Base-by-base conservation (phyloP, 2,329 filamentous ascomycete genomes). In the Xenoacremonium recifei region DNA sequence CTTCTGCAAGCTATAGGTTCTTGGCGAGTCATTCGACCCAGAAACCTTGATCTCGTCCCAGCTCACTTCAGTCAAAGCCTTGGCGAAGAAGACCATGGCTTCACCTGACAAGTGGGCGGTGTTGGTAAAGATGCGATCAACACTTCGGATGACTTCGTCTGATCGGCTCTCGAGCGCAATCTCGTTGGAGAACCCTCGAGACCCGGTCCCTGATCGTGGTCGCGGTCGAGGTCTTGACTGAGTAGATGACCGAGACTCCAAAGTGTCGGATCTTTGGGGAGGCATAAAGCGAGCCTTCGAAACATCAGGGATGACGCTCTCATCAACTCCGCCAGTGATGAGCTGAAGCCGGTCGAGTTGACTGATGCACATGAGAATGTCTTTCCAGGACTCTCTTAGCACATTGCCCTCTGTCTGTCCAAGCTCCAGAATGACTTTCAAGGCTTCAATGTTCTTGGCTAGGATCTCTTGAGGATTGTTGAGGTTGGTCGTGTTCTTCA, bases 1-100 rank as follows among this genome's bases (percentile, higher is more conserved):
- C 67, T 99, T 99, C 62, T 99, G 93, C 48, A 99, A 72, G 69
- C 91, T 96, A 75, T 96, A 99, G 7, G 92, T 99, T 40, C 95
- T 83, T 10, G 93, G 93, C 17, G 89, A 95, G 47, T 99, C 93
- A 60, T 92, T 96, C 42, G 92, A 89, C 1, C 93, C 93, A 0
- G 93, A 97, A 4, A 93, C 95, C 62, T 95, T 92, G 59, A 99
- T 99, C 66, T 99, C 93, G 60, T 97, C 92, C 93, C 93, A 97
- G 66, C 92, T 97, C 51, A 99, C 92, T 62, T 96, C 90, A 6
- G 89, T 95, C 44, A 99, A 70, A 0, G 93, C 91, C 42, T 84
- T 84, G 37, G 96, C 92, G 63, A 99, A 99, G 63, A 95, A 85
- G 2, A 97, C 87, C 58, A 99, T 99, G 3, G 92, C 91, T 53